Evolutionary conservation across 2,329 filamentous ascomycete species (phyloP).

Genomic region (Fusarium citri): DNA sequence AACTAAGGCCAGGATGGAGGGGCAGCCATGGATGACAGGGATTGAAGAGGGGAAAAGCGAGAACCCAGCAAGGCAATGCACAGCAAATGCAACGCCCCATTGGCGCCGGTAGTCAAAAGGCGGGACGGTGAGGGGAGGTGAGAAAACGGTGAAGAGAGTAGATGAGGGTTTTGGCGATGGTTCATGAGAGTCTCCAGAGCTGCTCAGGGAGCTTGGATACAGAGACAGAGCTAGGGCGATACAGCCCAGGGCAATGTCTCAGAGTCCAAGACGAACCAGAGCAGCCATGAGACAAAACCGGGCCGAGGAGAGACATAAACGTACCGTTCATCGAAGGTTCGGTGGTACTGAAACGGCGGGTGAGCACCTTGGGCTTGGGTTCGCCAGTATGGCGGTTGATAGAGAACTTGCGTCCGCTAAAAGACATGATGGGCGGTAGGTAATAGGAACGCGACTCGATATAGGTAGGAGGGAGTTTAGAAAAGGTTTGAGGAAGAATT

Average conservation of each 20-base stretch:
- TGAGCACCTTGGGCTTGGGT: conserved; percentile 59
- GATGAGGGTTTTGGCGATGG: conserved; percentile 13
- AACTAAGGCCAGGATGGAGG: conserved; percentile 23
- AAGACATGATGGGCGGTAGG: conserved; percentile 55
- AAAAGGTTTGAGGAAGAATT: conserved; percentile 2
- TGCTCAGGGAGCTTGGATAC: background rate
- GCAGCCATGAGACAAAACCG: background rate
- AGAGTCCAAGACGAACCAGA: background rate
- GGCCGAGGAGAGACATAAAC: conserved; percentile 7
- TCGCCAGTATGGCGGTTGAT: conserved; percentile 75
- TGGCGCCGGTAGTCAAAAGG: conserved; percentile 32
- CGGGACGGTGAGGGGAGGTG: conserved; percentile 40
- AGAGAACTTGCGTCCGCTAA: conserved; percentile 71
- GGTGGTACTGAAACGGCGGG: conserved; percentile 68
- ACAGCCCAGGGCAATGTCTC: background rate
- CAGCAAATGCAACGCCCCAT: conserved; percentile 19
- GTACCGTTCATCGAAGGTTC: conserved; percentile 69
- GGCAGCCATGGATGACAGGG: conserved; percentile 20
- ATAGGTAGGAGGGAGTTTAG: conserved; percentile 1
- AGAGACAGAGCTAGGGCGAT: background rate
- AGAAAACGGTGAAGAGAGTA: conserved; percentile 29
- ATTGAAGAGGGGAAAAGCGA: conserved; percentile 18
- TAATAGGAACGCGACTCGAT: background rate
- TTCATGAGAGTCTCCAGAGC: background rate
- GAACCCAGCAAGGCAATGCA: background rate